Conservation (phyloP, 305 asterid species). For the Fraxinus velutina region DNA sequence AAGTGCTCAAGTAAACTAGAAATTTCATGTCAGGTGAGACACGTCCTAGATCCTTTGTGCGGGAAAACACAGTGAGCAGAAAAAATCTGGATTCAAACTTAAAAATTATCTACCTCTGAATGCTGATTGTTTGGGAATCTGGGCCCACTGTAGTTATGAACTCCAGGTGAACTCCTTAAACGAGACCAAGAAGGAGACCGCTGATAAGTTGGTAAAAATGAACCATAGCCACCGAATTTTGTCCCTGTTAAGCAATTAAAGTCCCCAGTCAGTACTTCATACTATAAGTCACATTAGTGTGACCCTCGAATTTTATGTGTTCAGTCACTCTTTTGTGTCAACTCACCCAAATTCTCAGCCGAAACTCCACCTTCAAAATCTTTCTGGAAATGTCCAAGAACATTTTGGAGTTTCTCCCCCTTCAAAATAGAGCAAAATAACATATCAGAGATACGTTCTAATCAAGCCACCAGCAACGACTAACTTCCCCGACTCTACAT, state of each 20-base stretch:
- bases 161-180: constrained; percentile 55
- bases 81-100: constrained; percentile 1
- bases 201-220: constrained; percentile 84
- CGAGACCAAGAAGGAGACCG: constrained; percentile 75
- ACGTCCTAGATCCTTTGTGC: background rate
- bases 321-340: constrained; percentile 20
- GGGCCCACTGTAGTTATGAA: constrained; percentile 34
- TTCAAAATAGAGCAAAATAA: constrained; percentile 35
- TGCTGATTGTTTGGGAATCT: constrained; percentile 54
- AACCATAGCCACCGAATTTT: constrained; percentile 92
- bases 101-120: constrained; percentile 53
- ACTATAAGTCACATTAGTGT: constrained; percentile 9
- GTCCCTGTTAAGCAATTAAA: constrained; percentile 61
- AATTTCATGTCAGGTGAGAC: constrained; percentile 12
- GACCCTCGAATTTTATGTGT: constrained; percentile 3
- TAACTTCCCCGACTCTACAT: constrained; percentile 1
- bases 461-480: constrained; percentile 8
- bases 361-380: constrained; percentile 98
- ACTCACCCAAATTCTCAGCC: constrained; percentile 96
- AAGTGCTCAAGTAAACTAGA: constrained; percentile 31
- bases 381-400: constrained; percentile 91
- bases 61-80: background rate
- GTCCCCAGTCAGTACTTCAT: constrained; percentile 29
- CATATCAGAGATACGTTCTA: constrained; percentile 23
- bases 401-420: constrained; percentile 88